Evolutionary conservation across 2,329 filamentous ascomycete genomes (phyloP).

Genomic region (Neoascochyta sp.): DNA sequence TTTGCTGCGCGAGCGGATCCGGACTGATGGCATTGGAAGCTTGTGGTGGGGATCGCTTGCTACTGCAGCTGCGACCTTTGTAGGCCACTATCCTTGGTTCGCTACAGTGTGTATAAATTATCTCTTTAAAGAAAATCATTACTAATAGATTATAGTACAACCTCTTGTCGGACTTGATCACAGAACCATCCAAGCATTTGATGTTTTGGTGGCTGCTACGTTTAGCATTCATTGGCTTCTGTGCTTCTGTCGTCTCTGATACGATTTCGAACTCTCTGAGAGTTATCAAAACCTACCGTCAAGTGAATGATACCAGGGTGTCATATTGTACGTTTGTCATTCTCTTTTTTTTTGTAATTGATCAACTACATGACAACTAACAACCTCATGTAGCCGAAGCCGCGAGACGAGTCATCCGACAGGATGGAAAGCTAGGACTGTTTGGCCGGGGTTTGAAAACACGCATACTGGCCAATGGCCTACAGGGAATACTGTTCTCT

Average conservation of each 20-base stretch:
- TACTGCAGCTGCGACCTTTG: conserved; percentile 29
- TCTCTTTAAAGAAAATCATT: too few relatives aligned
- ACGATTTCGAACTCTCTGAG: conserved; percentile 28
- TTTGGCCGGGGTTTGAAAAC: conserved; percentile 29
- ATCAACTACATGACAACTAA: background rate
- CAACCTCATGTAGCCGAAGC: too few relatives aligned
- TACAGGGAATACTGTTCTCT: conserved; percentile 30
- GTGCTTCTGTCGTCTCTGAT: conserved; percentile 26
- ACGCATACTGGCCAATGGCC: conserved; percentile 27
- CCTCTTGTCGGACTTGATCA: conserved; percentile 20
- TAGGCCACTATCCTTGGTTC: conserved; percentile 32
- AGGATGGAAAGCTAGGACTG: conserved; percentile 22
- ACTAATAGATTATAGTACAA: too few relatives aligned
- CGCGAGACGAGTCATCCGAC: conserved; percentile 20
- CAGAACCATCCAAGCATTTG: conserved; percentile 18
- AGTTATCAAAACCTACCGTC: conserved; percentile 30
- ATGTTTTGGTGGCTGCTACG: conserved; percentile 24
- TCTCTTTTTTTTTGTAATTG: background rate
- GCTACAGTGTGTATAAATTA: too few relatives aligned
- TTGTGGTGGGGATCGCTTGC: conserved; percentile 33
- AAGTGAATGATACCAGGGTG: conserved; percentile 26
- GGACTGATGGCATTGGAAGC: conserved; percentile 22
- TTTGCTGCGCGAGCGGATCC: conserved; percentile 22
- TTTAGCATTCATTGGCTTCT: conserved; percentile 29
- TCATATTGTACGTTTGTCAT: too few relatives aligned